Evolutionary conservation across 441 rosid genomes (phyloP).

Genomic region (Corymbia citriodora): DNA sequence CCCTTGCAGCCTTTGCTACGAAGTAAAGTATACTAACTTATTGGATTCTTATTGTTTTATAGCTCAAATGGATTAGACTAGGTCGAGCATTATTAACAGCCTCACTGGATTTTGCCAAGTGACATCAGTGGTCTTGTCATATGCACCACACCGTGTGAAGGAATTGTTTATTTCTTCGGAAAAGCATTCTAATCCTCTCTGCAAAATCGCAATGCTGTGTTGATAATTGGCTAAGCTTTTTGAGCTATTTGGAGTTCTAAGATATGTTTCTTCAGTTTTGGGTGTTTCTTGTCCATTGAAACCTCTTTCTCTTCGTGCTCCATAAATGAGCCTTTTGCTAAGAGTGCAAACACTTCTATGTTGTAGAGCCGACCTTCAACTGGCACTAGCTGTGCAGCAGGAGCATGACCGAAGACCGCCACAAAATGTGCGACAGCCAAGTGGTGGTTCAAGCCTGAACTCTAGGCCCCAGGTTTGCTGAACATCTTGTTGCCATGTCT

Average conservation of each 20-base stretch:
- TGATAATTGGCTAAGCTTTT: neutral
- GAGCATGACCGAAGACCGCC: no score
- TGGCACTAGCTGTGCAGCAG: neutral
- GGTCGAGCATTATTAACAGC: neutral
- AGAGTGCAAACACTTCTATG: neutral
- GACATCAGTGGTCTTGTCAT: neutral
- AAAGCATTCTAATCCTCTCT: neutral
- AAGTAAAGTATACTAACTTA: neutral
- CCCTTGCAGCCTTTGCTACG: neutral
- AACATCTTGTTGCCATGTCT: neutral
- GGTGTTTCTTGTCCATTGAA: neutral
- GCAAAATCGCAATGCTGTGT: neutral
- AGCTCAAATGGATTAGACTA: neutral
- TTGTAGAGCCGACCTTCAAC: neutral
- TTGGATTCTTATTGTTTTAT: neutral
- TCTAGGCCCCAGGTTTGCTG: constrained; percentile 72
- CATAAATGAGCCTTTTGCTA: neutral
- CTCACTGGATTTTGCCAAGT: neutral
- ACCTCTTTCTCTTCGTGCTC: neutral
- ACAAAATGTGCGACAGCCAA: neutral
- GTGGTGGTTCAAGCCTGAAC: constrained; percentile 45
- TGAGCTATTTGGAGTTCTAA: neutral
- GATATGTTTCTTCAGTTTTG: neutral
- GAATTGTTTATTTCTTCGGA: neutral
- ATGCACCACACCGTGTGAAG: neutral